phyloP scores from a whole-genome alignment of 2,329 filamentous ascomycete species.

The Clonostachys solani region DNA sequence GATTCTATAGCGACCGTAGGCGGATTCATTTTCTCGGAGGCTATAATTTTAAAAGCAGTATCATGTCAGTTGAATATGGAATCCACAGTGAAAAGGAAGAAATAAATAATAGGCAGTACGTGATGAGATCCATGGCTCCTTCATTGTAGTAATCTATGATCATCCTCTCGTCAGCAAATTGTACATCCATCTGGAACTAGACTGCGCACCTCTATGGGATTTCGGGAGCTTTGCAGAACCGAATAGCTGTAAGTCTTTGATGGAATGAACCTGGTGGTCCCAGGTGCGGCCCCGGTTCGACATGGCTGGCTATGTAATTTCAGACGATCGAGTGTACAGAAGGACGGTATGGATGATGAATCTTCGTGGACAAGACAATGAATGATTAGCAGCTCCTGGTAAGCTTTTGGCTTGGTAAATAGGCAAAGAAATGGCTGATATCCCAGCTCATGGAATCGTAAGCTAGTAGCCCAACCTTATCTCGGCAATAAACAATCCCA shows the following conservation, averaged over 20 bases:
- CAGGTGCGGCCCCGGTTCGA: conserved; percentile 3
- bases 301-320: not conserved
- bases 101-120: conserved; percentile 3
- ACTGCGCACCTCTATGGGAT: not conserved
- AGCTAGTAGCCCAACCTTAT: too few relatives aligned
- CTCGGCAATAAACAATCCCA: too few relatives aligned
- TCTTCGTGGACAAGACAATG: too few relatives aligned
- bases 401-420: too few relatives aligned
- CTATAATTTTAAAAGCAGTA: not conserved
- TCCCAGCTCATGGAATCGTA: too few relatives aligned
- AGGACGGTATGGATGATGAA: too few relatives aligned
- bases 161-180: not conserved
- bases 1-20: conserved; percentile 43
- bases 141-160: conserved; percentile 45
- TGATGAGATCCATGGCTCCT: conserved; percentile 43
- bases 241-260: not conserved
- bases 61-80: not conserved
- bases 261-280: conserved; percentile 5
- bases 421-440: too few relatives aligned
- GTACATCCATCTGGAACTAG: not conserved
- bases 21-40: conserved; percentile 44
- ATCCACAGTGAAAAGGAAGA: not conserved
- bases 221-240: not conserved
- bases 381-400: too few relatives aligned
- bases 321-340: too few relatives aligned